Percentiles rank a stretch among this genome's conserved stretches.
Evolutionary conservation across 2,329 filamentous ascomycete species (phyloP).

Genomic region (Fusarium tuaranense): DNA sequence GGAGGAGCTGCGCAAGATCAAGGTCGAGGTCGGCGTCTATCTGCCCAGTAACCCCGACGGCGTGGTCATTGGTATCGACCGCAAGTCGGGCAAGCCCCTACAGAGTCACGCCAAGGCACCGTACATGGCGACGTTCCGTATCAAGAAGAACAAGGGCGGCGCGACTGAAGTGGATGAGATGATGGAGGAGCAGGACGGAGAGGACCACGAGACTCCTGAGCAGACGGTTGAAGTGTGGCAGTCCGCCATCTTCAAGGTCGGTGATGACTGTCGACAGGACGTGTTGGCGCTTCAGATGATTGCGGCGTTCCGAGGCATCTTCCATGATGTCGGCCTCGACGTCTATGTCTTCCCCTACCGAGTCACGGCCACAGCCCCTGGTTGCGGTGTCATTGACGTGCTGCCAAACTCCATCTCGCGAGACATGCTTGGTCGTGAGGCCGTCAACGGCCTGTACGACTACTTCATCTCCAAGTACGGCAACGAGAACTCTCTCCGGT

Average conservation of each 20-base stretch:
- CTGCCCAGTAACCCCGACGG: conserved; percentile 97
- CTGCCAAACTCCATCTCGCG: conserved; percentile 97
- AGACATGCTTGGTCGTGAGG: conserved; percentile 98
- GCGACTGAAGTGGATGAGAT: conserved; percentile 65
- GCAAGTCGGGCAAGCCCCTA: conserved; percentile 96
- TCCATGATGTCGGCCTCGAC: conserved; percentile 92
- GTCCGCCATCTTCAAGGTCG: conserved; percentile 99
- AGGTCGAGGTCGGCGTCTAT: conserved; percentile 97
- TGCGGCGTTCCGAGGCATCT: conserved; percentile 95
- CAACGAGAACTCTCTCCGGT: conserved; percentile 92
- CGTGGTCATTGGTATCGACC: conserved; percentile 96
- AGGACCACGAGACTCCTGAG: conserved; percentile 44
- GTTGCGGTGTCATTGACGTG: conserved; percentile 98
- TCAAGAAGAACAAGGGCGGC: conserved; percentile 79
- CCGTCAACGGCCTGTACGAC: conserved; percentile 97
- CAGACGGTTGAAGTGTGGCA: conserved; percentile 96
- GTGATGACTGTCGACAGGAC: conserved; percentile 97
- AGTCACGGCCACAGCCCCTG: conserved; percentile 95
- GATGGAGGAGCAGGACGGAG: conserved; percentile 60
- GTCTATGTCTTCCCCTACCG: conserved; percentile 98
- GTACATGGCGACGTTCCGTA: conserved; percentile 98
- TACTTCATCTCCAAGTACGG: conserved; percentile 99
- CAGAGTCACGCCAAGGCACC: conserved; percentile 98
- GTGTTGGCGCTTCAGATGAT: conserved; percentile 98
- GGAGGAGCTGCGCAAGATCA: conserved; percentile 96